phyloP scores from a whole-genome alignment of 2,329 filamentous ascomycete genomes.

The Aureobasidium sp. region DNA sequence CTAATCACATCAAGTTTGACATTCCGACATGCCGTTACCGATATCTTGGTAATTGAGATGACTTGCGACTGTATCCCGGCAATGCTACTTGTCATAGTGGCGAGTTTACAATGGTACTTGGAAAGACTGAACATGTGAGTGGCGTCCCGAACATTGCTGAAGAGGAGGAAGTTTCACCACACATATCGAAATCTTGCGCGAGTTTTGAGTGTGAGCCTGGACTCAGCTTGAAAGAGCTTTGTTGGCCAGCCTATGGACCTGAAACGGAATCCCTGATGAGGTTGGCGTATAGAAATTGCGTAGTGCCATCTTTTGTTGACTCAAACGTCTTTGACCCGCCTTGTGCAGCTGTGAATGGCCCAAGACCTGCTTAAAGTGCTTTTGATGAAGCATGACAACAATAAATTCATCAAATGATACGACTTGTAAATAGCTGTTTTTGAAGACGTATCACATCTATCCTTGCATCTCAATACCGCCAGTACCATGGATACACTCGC shows the following conservation, averaged over 20 bases:
- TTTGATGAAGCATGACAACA: neutral
- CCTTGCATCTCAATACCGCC: constrained; percentile 27
- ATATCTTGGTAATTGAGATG: constrained; percentile 46
- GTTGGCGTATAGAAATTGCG: constrained; percentile 25
- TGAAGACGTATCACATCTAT: neutral
- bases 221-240: constrained; percentile 26
- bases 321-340: constrained; percentile 25
- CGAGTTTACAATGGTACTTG: constrained; percentile 43
- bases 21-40: constrained; percentile 42
- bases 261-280: constrained; percentile 23
- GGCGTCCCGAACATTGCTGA: constrained; percentile 20
- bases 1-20: constrained; percentile 29
- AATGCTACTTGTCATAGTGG: no score
- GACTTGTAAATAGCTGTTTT: neutral
- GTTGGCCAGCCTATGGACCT: constrained; percentile 32
- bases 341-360: neutral
- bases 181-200: constrained; percentile 28
- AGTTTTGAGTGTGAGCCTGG: constrained; percentile 30
- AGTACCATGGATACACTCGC: constrained; percentile 24
- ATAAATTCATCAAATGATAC: no score
- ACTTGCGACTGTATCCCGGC: constrained; percentile 39
- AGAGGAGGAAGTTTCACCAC: constrained; percentile 21
- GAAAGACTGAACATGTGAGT: constrained; percentile 25
- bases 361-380: neutral
- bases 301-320: constrained; percentile 22